phyloP scores from a whole-genome alignment of 345 rosid species.

The Linum tenue region DNA sequence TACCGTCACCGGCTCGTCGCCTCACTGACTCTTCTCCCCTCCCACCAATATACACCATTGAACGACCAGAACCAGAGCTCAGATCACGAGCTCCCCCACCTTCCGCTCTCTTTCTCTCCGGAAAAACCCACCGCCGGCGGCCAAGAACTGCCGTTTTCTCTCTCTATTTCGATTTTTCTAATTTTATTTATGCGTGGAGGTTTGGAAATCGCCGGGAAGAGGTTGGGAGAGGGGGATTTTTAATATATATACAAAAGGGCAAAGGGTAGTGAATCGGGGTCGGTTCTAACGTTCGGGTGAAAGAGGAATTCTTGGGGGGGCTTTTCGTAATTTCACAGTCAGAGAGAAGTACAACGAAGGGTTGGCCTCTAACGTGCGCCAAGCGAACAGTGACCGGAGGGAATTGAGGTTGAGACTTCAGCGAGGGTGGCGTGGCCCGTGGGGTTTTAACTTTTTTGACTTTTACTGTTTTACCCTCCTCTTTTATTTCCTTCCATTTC shows the following conservation, averaged over 20 bases:
- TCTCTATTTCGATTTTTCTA: background rate
- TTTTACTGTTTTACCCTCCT: no score
- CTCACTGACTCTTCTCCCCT: background rate
- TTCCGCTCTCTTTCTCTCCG: conserved; percentile 2
- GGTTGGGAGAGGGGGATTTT: conserved; percentile 3
- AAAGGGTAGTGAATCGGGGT: background rate
- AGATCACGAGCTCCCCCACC: conserved; percentile 1
- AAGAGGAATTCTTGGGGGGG: conserved; percentile 4
- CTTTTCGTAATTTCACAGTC: background rate
- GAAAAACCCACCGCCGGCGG: background rate
- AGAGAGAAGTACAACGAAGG: background rate
- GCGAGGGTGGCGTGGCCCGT: background rate
- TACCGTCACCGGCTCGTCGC: background rate
- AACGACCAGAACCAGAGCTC: conserved; percentile 2
- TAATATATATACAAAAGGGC: background rate
- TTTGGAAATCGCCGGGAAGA: conserved; percentile 20
- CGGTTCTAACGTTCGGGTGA: no score
- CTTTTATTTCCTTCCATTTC: no score
- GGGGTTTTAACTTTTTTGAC: background rate
- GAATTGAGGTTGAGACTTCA: background rate
- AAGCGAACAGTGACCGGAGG: background rate
- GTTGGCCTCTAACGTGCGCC: conserved; percentile 6
- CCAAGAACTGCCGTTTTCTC: background rate
- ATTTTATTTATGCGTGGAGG: background rate
- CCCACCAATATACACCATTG: conserved; percentile 21